Evolutionary conservation across 306 rosid species (phyloP).

Genomic region (Dalbergia cultrata): DNA sequence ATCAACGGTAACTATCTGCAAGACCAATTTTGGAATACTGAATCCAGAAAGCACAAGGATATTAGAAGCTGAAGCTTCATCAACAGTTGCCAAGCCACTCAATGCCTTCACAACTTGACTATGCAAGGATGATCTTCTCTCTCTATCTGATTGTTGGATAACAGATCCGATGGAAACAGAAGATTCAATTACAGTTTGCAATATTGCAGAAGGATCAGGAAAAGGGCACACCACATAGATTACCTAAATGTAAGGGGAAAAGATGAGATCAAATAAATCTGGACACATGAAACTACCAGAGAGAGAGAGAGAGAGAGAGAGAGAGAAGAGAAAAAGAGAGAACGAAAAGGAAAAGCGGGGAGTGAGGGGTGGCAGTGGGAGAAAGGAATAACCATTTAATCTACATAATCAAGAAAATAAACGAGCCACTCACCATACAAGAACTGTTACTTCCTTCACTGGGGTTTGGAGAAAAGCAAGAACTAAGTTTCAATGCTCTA

Average conservation of each 20-base stretch:
- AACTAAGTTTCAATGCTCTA: constrained; percentile 84
- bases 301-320: not conserved
- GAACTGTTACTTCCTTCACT: constrained; percentile 89
- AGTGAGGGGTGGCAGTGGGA: no score
- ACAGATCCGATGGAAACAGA: constrained; percentile 93
- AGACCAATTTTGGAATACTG: constrained; percentile 83
- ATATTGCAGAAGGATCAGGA: constrained; percentile 94
- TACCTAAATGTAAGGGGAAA: constrained; percentile 62
- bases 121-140: constrained; percentile 80
- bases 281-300: constrained; percentile 27
- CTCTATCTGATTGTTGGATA: constrained; percentile 86
- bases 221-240: constrained; percentile 97
- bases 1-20: constrained; percentile 97
- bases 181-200: constrained; percentile 90
- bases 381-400: constrained; percentile 32
- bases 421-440: constrained; percentile 72
- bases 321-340: constrained; percentile 4
- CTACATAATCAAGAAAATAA: constrained; percentile 32
- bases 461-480: constrained; percentile 72
- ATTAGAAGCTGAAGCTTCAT: constrained; percentile 91
- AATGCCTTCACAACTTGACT: constrained; percentile 94
- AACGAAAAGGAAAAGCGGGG: not conserved
- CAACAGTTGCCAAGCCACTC: constrained; percentile 93
- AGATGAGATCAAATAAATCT: constrained; percentile 37
- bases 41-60: constrained; percentile 86